Conservation (phyloP, 2,329 filamentous ascomycete genomes). For the Xylogone sp. region DNA sequence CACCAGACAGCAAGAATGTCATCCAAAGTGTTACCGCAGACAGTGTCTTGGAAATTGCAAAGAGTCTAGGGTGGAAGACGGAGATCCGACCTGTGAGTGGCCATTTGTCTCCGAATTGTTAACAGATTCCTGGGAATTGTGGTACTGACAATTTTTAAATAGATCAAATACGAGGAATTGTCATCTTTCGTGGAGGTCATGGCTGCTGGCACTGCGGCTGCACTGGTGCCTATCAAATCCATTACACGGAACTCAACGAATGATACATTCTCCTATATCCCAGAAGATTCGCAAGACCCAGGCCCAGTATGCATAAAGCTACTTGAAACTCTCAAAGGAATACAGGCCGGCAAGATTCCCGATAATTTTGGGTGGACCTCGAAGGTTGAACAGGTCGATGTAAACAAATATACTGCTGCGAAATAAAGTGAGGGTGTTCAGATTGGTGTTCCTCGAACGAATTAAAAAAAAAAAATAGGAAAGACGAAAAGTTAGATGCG, state of each 20-base stretch:
- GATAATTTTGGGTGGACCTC: conserved; percentile 47
- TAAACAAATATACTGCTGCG: conserved; percentile 18
- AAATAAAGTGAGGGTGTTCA: conserved; percentile 12
- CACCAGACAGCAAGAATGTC: conserved; percentile 79
- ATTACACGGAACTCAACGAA: conserved; percentile 64
- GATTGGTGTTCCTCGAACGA: background rate
- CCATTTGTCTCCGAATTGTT: background rate
- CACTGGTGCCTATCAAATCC: conserved; percentile 85
- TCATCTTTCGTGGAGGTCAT: conserved; percentile 71
- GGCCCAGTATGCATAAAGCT: conserved; percentile 72
- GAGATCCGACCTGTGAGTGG: conserved; percentile 66
- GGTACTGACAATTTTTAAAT: conserved; percentile 3
- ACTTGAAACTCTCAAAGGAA: conserved; percentile 72
- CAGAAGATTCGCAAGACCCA: conserved; percentile 58
- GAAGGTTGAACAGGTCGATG: conserved; percentile 23
- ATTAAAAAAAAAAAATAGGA: background rate
- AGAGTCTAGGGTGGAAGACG: conserved; percentile 77
- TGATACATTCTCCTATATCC: conserved; percentile 54
- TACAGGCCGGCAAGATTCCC: conserved; percentile 76
- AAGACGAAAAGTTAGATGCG: background rate
- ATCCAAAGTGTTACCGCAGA: conserved; percentile 82
- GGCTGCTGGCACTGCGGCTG: conserved; percentile 87
- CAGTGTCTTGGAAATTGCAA: conserved; percentile 70
- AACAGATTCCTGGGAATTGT: background rate
- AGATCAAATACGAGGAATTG: conserved; percentile 63